Conservation (phyloP, 345 rosid genomes). For the Isatis tinctoria region DNA sequence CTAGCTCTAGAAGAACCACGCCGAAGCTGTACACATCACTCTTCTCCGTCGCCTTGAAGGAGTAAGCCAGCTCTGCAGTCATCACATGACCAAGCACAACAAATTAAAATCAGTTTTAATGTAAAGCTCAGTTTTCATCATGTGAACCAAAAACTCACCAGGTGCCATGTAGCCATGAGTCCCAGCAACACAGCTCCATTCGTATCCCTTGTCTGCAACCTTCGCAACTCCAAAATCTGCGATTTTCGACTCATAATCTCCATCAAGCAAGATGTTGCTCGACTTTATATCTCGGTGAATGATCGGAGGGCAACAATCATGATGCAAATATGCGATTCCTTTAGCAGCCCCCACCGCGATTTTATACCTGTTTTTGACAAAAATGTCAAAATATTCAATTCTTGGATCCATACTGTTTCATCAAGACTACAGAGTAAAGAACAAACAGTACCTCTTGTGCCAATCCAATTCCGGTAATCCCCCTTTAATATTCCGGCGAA, state of each 20-base stretch:
- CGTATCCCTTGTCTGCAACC: conserved; percentile 51
- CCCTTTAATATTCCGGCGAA: conserved; percentile 48
- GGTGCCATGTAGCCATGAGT: conserved; percentile 95
- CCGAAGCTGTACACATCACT: conserved; percentile 89
- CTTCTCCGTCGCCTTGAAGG: conserved; percentile 61
- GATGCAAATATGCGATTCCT: conserved; percentile 84
- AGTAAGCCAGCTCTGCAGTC: conserved; percentile 72
- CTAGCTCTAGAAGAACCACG: conserved; percentile 72
- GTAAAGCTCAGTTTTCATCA: not conserved
- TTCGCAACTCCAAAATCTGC: conserved; percentile 92
- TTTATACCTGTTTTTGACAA: conserved; percentile 43
- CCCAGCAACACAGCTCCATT: conserved; percentile 64
- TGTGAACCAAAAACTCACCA: conserved; percentile 45
- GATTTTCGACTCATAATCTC: conserved; percentile 65
- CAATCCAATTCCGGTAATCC: conserved; percentile 59
- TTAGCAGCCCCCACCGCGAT: conserved; percentile 80
- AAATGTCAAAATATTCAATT: not conserved
- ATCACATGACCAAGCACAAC: not conserved
- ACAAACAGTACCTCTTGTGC: conserved; percentile 47
- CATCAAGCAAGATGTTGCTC: conserved; percentile 68
- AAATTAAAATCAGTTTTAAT: not conserved
- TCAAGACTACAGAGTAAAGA: not conserved
- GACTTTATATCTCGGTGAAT: conserved; percentile 91
- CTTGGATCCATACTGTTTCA: not conserved
- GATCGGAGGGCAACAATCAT: conserved; percentile 73